Conservation (phyloP, 257 asterid genomes). For the Jacaranda mimosifolia region DNA sequence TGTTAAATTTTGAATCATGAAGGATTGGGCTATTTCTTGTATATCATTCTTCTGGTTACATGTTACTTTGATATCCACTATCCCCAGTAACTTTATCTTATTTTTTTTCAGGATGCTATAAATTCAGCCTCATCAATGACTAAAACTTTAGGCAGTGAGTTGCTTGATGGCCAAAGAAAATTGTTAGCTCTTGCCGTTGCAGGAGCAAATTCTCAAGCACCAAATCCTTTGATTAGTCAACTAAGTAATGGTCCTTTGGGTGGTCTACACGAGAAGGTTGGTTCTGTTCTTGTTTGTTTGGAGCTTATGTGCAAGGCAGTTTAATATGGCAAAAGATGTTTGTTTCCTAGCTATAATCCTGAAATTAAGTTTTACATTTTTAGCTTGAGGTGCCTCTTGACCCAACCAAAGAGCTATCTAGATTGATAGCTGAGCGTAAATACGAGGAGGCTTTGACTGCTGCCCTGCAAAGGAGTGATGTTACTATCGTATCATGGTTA, state of each 20-base stretch:
- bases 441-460: slow-evolving; percentile 91
- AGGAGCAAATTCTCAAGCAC: slow-evolving; percentile 72
- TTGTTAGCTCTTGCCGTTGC: slow-evolving; percentile 80
- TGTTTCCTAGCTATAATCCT: slow-evolving; percentile 32
- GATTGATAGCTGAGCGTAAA: slow-evolving; percentile 80
- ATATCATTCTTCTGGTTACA: slow-evolving; percentile 13
- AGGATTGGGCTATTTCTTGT: neutral
- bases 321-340: neutral
- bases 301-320: neutral
- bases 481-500: slow-evolving; percentile 85
- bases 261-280: slow-evolving; percentile 85
- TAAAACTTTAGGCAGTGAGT: slow-evolving; percentile 78
- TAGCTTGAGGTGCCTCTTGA: slow-evolving; percentile 89
- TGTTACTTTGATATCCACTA: slow-evolving; percentile 1
- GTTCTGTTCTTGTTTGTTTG: slow-evolving; percentile 21
- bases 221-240: slow-evolving; percentile 70
- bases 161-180: slow-evolving; percentile 92
- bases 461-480: slow-evolving; percentile 92
- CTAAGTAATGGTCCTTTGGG: slow-evolving; percentile 87
- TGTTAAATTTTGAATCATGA: slow-evolving; percentile 7
- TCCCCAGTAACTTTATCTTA: neutral
- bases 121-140: slow-evolving; percentile 87
- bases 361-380: slow-evolving; percentile 23
- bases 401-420: slow-evolving; percentile 94
- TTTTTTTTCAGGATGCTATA: slow-evolving; percentile 75